Conservation (phyloP, 1,284 basidiomycete genomes). For the Quambalaria eucalypti region DNA sequence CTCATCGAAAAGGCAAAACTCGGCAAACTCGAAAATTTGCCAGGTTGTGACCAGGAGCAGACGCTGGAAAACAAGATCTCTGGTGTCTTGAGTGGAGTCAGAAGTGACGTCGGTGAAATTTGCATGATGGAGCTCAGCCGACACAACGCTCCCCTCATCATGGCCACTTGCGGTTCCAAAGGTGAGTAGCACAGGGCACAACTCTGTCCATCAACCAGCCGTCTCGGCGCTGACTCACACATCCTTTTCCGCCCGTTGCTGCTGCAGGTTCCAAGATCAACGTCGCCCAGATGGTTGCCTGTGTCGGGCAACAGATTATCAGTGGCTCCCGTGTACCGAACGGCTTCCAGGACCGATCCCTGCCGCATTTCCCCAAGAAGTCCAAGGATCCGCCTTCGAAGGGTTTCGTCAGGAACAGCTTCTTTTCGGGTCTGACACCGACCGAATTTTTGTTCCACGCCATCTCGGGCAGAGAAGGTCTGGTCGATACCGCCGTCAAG, state of each 20-base stretch:
- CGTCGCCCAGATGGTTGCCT: conserved; percentile 99
- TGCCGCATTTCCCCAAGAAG: conserved; percentile 97
- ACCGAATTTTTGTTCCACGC: conserved; percentile 99
- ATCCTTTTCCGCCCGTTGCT: too few species aligned
- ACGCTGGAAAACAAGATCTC: conserved; percentile 94
- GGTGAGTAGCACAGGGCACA: too few species aligned
- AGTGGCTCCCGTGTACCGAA: conserved; percentile 95
- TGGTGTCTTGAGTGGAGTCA: conserved; percentile 81
- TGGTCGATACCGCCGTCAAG: conserved; percentile 99
- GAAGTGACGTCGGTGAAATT: conserved; percentile 90
- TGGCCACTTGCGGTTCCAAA: conserved; percentile 99
- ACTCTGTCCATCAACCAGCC: neutral
- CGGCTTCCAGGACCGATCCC: conserved; percentile 96
- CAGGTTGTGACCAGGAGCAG: conserved; percentile 92
- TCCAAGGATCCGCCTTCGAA: conserved; percentile 94
- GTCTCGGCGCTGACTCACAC: neutral
- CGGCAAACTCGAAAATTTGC: conserved; percentile 86
- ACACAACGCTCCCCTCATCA: conserved; percentile 93
- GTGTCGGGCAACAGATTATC: conserved; percentile 99
- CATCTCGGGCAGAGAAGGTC: conserved; percentile 94
- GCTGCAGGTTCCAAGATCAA: conserved; percentile 78
- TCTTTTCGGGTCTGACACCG: conserved; percentile 85
- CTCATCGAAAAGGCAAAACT: conserved; percentile 82
- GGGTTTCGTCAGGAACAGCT: conserved; percentile 92
- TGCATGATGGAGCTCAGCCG: conserved; percentile 95